These are phyloP conservation scores for Lathyrus aphaca DNA, from an alignment of 306 rosid genomes.

Conservation along the genomic window DNA sequence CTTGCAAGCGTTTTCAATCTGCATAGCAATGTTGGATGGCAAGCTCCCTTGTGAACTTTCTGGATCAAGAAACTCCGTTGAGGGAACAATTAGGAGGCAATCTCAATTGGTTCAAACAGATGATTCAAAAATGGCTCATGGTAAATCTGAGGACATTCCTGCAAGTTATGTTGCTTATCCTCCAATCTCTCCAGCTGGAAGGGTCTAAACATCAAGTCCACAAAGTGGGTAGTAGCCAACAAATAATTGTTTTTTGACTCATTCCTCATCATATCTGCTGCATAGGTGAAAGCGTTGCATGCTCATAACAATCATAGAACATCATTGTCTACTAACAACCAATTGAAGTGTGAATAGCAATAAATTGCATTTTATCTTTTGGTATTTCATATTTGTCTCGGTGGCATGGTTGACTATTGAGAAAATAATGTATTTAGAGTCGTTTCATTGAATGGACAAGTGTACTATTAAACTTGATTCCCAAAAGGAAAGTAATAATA, in stretches of 20 bases:
- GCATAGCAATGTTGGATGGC: conserved; percentile 81
- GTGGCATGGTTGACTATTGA: conserved; percentile 23
- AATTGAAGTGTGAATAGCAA: conserved; percentile 50
- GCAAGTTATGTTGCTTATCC: conserved; percentile 40
- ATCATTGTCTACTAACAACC: conserved; percentile 37
- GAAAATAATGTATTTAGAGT: conserved; percentile 13
- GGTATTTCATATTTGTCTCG: conserved; percentile 20
- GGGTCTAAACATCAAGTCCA: conserved; percentile 38
- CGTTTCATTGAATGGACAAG: neutral
- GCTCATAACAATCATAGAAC: conserved; percentile 35
- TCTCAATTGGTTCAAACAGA: conserved; percentile 43
- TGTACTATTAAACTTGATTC: conserved; percentile 4
- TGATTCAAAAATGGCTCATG: conserved; percentile 39
- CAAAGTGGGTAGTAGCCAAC: conserved; percentile 41
- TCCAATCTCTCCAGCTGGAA: conserved; percentile 42
- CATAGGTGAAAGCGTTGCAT: conserved; percentile 23
- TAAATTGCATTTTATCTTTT: conserved; percentile 38
- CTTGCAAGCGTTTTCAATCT: conserved; percentile 89
- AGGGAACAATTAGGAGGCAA: conserved; percentile 49
- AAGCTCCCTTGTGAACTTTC: conserved; percentile 54
- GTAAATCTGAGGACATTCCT: conserved; percentile 41
- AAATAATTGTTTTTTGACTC: conserved; percentile 30
- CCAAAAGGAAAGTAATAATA: neutral
- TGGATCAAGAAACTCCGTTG: conserved; percentile 50
- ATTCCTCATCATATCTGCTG: conserved; percentile 30